These are phyloP conservation scores for Fusarium verrucosum DNA, from an alignment of 2,329 filamentous ascomycete genomes.

Conservation along the genomic window DNA sequence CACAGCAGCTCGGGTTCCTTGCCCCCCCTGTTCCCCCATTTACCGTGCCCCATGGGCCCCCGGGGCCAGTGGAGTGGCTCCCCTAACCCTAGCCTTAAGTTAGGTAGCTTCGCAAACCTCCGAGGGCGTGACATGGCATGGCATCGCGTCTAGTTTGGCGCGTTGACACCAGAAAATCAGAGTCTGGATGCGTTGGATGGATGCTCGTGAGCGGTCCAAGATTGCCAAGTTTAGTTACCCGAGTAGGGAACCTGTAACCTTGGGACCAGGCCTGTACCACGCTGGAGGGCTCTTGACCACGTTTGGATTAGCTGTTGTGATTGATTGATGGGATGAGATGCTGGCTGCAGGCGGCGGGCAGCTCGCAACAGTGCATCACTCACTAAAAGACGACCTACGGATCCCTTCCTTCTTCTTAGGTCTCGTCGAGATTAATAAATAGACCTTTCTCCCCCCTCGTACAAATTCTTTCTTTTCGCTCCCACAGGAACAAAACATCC, in stretches of 20 bases:
- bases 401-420: constrained; percentile 9
- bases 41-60: constrained; percentile 37
- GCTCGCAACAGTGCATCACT: background rate
- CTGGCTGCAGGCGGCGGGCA: background rate
- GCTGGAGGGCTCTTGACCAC: background rate
- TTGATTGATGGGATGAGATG: background rate
- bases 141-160: too few species aligned
- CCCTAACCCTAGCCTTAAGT: constrained; percentile 1
- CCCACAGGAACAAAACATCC: constrained; percentile 41
- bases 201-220: constrained; percentile 29
- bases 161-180: too few species aligned
- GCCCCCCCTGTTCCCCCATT: constrained; percentile 22
- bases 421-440: constrained; percentile 44
- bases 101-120: constrained; percentile 5
- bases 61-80: constrained; percentile 10
- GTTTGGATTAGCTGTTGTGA: constrained; percentile 12
- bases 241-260: constrained; percentile 26
- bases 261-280: constrained; percentile 7
- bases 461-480: constrained; percentile 26
- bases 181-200: background rate
- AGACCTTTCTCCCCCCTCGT: constrained; percentile 37
- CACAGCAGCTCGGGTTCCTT: background rate
- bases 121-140: constrained; percentile 1
- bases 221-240: constrained; percentile 18
- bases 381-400: too few species aligned